phyloP scores from a whole-genome alignment of 2,329 filamentous ascomycete genomes.

The Colletotrichum orbiculare region DNA sequence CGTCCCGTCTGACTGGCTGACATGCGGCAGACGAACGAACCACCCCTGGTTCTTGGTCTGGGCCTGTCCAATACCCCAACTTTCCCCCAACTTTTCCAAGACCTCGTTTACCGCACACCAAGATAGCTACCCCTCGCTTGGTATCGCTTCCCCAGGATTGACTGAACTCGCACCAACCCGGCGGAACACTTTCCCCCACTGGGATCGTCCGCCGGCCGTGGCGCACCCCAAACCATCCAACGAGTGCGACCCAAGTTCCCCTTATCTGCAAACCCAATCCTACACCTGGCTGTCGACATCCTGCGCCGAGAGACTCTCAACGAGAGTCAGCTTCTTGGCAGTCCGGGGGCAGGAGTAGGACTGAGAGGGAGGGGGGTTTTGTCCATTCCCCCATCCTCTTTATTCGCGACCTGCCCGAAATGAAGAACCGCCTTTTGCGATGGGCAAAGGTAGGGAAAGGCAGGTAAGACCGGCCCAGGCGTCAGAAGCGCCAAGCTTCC shows the following conservation, averaged over 20 bases:
- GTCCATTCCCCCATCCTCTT: neutral
- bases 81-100: constrained; percentile 32
- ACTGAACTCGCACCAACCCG: constrained; percentile 26
- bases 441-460: neutral
- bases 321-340: constrained; percentile 32
- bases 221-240: constrained; percentile 27
- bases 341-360: constrained; percentile 17
- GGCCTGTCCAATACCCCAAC: constrained; percentile 32
- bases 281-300: constrained; percentile 30
- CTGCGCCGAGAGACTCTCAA: constrained; percentile 25
- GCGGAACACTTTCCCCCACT: constrained; percentile 25
- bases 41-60: constrained; percentile 1
- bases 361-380: constrained; percentile 15
- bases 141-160: constrained; percentile 31
- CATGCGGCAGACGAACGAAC: constrained; percentile 20
- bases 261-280: constrained; percentile 33
- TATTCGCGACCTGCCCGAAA: constrained; percentile 17
- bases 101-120: constrained; percentile 4
- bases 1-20: constrained; percentile 26
- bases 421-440: constrained; percentile 12
- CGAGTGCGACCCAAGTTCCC: constrained; percentile 33
- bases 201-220: constrained; percentile 25
- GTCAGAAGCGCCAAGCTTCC: constrained; percentile 21
- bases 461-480: constrained; percentile 16
- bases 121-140: constrained; percentile 15